Percentiles rank a stretch among this genome's conserved stretches.
Evolutionary conservation across 345 rosid species (phyloP).

Genomic region (Heritiera littoralis): DNA sequence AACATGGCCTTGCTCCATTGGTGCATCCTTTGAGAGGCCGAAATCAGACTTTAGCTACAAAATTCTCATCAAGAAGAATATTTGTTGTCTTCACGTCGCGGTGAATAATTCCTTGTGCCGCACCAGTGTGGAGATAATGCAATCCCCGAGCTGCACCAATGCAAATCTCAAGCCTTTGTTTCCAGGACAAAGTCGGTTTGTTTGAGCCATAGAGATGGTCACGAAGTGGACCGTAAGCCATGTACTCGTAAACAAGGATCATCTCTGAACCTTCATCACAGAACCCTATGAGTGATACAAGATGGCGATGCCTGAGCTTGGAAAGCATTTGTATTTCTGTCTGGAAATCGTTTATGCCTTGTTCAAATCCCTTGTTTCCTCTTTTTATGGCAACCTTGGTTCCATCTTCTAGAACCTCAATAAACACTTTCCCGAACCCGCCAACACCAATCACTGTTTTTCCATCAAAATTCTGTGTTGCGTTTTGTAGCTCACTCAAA

Average conservation of each 20-base stretch:
- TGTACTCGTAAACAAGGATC: slow-evolving; percentile 88
- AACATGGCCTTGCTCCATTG: slow-evolving; percentile 66
- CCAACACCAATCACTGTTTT: slow-evolving; percentile 76
- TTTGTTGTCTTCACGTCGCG: slow-evolving; percentile 88
- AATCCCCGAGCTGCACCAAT: slow-evolving; percentile 82
- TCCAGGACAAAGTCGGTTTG: slow-evolving; percentile 64
- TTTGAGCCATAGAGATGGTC: slow-evolving; percentile 75
- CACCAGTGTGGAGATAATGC: slow-evolving; percentile 81
- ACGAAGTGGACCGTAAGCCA: slow-evolving; percentile 81
- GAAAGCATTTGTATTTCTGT: slow-evolving; percentile 89
- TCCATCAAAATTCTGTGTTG: slow-evolving; percentile 69
- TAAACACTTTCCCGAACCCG: slow-evolving; percentile 83
- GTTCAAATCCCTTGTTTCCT: slow-evolving; percentile 68
- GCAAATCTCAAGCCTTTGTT: slow-evolving; percentile 77
- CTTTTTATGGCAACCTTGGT: slow-evolving; percentile 65
- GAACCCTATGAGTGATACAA: slow-evolving; percentile 77
- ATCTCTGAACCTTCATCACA: slow-evolving; percentile 76
- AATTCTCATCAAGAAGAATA: slow-evolving; percentile 80
- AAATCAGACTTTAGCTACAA: slow-evolving; percentile 79
- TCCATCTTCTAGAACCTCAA: slow-evolving; percentile 69
- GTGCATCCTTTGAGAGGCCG: slow-evolving; percentile 76
- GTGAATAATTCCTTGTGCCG: slow-evolving; percentile 78
- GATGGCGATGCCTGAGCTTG: slow-evolving; percentile 78
- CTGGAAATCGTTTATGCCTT: slow-evolving; percentile 83
- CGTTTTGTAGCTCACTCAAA: slow-evolving; percentile 59